Evolutionary conservation across 2,329 filamentous ascomycete species (phyloP).

Genomic region (Moelleriella libera): DNA sequence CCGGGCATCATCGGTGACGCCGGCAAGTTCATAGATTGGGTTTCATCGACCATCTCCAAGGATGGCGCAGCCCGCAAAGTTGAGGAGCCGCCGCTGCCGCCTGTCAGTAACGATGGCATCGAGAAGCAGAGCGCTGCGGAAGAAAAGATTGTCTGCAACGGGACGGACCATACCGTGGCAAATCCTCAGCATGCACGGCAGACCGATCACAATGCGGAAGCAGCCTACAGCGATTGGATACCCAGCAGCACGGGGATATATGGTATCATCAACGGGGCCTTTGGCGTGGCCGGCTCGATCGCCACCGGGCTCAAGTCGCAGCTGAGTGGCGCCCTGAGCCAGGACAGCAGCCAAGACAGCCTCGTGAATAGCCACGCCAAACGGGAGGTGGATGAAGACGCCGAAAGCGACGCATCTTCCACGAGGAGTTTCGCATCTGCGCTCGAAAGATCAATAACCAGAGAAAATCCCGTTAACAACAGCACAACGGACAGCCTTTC

Average conservation of each 20-base stretch:
- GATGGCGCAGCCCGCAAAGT: not conserved
- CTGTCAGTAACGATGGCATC: not conserved
- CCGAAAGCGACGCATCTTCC: conserved; percentile 28
- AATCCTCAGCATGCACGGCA: not conserved
- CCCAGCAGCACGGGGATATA: conserved; percentile 35
- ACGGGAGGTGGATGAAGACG: conserved; percentile 14
- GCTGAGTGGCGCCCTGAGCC: conserved; percentile 13
- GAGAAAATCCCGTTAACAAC: conserved; percentile 11
- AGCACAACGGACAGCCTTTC: conserved; percentile 17
- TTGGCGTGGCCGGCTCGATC: conserved; percentile 34
- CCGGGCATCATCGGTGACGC: conserved; percentile 68
- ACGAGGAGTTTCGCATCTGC: conserved; percentile 35
- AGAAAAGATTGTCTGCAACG: not conserved
- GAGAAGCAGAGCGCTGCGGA: not conserved
- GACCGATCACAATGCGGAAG: conserved; percentile 1
- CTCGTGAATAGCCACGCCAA: conserved; percentile 8
- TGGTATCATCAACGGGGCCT: conserved; percentile 38
- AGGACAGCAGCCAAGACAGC: conserved; percentile 12
- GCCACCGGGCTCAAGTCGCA: conserved; percentile 19
- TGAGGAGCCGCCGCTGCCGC: no score
- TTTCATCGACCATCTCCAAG: conserved; percentile 25
- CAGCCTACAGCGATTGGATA: conserved; percentile 13
- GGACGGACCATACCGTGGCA: no score
- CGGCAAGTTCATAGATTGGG: conserved; percentile 69
- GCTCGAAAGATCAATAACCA: conserved; percentile 19